Evolutionary conservation across 2,329 filamentous ascomycete species (phyloP), one percentile per base, ranked within the genome.

Genomic region (Nothomitra cinnamomea): DNA sequence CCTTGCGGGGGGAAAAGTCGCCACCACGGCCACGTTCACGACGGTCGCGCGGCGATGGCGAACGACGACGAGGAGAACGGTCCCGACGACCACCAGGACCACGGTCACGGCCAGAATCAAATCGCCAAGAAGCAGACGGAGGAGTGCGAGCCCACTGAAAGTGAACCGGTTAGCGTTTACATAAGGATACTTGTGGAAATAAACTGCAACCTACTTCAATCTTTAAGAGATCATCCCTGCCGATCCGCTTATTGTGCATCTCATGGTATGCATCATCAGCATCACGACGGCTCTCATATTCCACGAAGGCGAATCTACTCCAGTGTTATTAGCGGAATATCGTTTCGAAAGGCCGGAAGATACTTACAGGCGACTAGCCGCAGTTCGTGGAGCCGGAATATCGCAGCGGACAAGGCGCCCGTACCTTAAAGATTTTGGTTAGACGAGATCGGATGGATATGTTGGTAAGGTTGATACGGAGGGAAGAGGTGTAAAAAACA

Each of bases 211-310:
- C 61, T 72, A 95, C 92, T 79, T 98, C 92, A 60, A 98, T 96
- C 75, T 98, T 98, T 72, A 98, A 68, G 56, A 95, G 73, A 64
- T 98, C 92, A 66, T 98, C 92, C 58, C 90, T 84, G 49, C 88
- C 89, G 62, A 98, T 88, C 60, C 90, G 87, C 80, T 95, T 95
- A 76, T 96, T 96, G 67, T 98, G 92, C 92, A 98, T 98, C 73
- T 98, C 92, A 69, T 98, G 87, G 68, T 98, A 98, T 49, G 92
- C 92, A 72, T 98, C 92, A 69, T 98, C 92, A 59, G 92, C 89
- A 75, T 98, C 92, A 62, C 92, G 89, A 63, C 90, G 87, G 69
- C 89, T 94, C 74, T 98, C 92, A 70, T 98, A 98, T 72, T 98
- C 92, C 59, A 98, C 92, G 68, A 98, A 98, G 38, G 92, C 92